phyloP scores from a whole-genome alignment of 305 asterid genomes.

The Rubia balearica region DNA sequence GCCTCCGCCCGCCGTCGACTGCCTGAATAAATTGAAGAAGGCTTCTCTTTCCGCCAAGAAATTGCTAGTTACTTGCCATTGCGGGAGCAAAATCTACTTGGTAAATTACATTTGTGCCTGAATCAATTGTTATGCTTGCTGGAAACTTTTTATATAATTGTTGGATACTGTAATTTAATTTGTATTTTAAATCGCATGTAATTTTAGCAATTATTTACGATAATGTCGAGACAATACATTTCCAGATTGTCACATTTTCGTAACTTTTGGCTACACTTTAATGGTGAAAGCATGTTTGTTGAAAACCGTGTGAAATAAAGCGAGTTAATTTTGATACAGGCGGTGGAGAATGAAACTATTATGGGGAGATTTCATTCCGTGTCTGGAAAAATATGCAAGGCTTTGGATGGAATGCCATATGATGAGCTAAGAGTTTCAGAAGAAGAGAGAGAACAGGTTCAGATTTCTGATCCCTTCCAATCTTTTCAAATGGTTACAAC shows the following conservation, averaged over 20 bases:
- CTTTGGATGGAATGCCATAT: constrained; percentile 69
- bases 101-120: constrained; percentile 18
- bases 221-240: too few relatives aligned
- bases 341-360: constrained; percentile 65
- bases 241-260: neutral
- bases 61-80: constrained; percentile 56
- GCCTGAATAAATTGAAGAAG: constrained; percentile 47
- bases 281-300: neutral
- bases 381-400: constrained; percentile 49
- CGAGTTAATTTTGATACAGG: constrained; percentile 30
- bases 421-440: constrained; percentile 70
- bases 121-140: too few relatives aligned
- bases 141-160: too few relatives aligned
- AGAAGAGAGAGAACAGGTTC: constrained; percentile 69
- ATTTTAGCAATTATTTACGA: too few relatives aligned
- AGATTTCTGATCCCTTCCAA: neutral
- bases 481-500: neutral
- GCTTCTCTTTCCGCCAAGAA: constrained; percentile 62
- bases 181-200: too few relatives aligned
- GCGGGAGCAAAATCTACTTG: constrained; percentile 82
- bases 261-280: neutral
- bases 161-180: too few relatives aligned
- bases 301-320: neutral
- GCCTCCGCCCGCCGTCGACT: constrained; percentile 33
- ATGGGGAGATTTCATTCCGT: constrained; percentile 53